Conservation (phyloP, 2,329 filamentous ascomycete species). For the Rhynchosporium secalis region DNA sequence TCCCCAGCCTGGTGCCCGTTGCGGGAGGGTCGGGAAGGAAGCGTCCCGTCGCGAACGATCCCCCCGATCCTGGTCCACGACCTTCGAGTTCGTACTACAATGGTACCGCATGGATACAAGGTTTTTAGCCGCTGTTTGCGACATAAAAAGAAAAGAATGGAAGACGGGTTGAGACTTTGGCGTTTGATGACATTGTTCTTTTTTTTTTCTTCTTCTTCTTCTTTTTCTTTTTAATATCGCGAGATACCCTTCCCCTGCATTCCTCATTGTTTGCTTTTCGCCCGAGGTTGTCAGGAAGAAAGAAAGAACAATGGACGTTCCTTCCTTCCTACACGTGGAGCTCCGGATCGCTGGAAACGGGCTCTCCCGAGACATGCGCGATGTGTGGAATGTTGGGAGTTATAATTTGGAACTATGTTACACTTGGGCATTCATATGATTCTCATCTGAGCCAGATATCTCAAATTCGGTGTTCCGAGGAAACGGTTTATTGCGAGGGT, state of each 20-base stretch:
- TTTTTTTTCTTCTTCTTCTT: slow-evolving; percentile 17
- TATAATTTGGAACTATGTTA: too few relatives aligned
- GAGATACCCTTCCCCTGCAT: too few relatives aligned
- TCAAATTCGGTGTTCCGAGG: too few relatives aligned
- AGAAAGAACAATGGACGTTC: slow-evolving; percentile 10
- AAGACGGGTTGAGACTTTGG: slow-evolving; percentile 21
- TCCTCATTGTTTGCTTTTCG: too few relatives aligned
- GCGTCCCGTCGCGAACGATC: slow-evolving; percentile 35
- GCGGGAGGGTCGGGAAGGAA: slow-evolving; percentile 24
- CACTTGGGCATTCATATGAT: too few relatives aligned
- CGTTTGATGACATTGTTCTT: slow-evolving; percentile 16
- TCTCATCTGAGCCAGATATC: too few relatives aligned
- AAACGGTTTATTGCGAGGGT: too few relatives aligned
- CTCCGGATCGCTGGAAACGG: slow-evolving; percentile 5
- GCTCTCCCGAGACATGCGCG: slow-evolving; percentile 16
- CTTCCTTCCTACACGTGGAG: slow-evolving; percentile 7
- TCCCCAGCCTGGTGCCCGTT: slow-evolving; percentile 14
- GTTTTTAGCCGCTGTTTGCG: slow-evolving; percentile 27
- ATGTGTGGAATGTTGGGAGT: neutral
- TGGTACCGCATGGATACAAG: slow-evolving; percentile 13
- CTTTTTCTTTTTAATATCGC: slow-evolving; percentile 5
- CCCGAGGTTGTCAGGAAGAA: too few relatives aligned
- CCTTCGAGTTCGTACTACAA: neutral
- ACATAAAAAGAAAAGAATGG: slow-evolving; percentile 14
- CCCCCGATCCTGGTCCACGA: slow-evolving; percentile 32